phyloP scores from a whole-genome alignment of 2,329 filamentous ascomycete species.

The Sclerotinia minor region DNA sequence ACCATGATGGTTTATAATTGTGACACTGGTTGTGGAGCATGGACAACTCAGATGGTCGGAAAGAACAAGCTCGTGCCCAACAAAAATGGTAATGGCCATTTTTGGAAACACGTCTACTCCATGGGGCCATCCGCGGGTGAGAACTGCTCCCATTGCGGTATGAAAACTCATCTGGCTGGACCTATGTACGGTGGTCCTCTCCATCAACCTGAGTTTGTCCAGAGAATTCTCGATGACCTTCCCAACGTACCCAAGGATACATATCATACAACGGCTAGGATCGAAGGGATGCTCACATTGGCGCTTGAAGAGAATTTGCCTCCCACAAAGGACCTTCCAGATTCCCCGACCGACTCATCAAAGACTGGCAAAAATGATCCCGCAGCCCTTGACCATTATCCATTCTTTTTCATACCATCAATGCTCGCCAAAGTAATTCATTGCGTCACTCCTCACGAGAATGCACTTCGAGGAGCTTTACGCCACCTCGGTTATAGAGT shows the following conservation, averaged over 20 bases:
- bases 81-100: conserved; percentile 68
- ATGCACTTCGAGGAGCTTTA: conserved; percentile 78
- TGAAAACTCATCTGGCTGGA: conserved; percentile 82
- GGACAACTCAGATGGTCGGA: conserved; percentile 78
- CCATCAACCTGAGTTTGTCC: conserved; percentile 81
- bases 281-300: conserved; percentile 89
- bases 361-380: conserved; percentile 51
- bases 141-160: conserved; percentile 79
- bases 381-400: conserved; percentile 68
- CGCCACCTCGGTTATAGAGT: conserved; percentile 77
- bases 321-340: conserved; percentile 29
- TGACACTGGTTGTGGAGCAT: conserved; percentile 87
- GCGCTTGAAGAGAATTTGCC: conserved; percentile 70
- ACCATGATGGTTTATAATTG: conserved; percentile 94
- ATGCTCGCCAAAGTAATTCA: conserved; percentile 74
- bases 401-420: conserved; percentile 84
- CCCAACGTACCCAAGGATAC: conserved; percentile 64
- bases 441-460: conserved; percentile 75
- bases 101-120: conserved; percentile 77
- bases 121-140: conserved; percentile 67
- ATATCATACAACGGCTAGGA: conserved; percentile 77
- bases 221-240: conserved; percentile 72
- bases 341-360: conserved; percentile 44
- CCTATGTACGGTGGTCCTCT: conserved; percentile 94
- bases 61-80: conserved; percentile 65